Evolutionary conservation across 2,329 filamentous ascomycete genomes (phyloP).

Genomic region (Diplodia intermedia): DNA sequence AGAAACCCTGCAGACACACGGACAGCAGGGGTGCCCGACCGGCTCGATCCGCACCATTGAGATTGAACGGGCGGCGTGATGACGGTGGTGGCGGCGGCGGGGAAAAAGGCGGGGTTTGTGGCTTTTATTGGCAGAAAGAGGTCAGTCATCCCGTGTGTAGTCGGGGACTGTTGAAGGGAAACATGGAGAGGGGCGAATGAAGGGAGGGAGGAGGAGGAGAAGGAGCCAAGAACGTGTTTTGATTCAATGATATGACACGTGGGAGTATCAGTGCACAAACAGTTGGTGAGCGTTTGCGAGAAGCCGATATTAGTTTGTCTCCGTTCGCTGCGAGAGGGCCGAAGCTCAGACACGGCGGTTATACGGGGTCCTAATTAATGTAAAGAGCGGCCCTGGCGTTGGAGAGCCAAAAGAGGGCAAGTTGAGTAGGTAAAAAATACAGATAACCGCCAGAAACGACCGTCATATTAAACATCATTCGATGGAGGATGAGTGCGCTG

Average conservation of each 20-base stretch:
- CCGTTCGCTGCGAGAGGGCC: neutral
- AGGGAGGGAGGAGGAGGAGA: no score
- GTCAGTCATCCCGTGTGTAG: no score
- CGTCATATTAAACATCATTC: neutral
- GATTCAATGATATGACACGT: neutral
- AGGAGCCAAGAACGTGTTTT: no score
- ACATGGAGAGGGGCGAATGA: no score
- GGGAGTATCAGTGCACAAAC: neutral
- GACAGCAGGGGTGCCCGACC: no score
- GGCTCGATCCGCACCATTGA: no score
- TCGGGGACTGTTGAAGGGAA: no score
- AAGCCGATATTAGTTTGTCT: neutral
- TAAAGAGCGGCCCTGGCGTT: conserved; percentile 22
- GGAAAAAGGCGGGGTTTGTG: neutral
- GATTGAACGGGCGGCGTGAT: neutral
- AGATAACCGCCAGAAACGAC: conserved; percentile 8
- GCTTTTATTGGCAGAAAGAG: no score
- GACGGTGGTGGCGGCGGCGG: neutral
- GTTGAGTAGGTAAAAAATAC: conserved; percentile 1
- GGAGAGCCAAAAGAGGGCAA: neutral
- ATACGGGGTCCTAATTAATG: neutral
- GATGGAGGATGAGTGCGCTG: neutral
- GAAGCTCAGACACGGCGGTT: neutral
- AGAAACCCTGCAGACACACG: no score
- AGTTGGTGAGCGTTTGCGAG: neutral